Percentiles rank a stretch among this genome's conserved stretches.
These are phyloP conservation scores for Eucalyptus dawsonii DNA, from an alignment of 345 rosid genomes.

Conservation along the genomic window DNA sequence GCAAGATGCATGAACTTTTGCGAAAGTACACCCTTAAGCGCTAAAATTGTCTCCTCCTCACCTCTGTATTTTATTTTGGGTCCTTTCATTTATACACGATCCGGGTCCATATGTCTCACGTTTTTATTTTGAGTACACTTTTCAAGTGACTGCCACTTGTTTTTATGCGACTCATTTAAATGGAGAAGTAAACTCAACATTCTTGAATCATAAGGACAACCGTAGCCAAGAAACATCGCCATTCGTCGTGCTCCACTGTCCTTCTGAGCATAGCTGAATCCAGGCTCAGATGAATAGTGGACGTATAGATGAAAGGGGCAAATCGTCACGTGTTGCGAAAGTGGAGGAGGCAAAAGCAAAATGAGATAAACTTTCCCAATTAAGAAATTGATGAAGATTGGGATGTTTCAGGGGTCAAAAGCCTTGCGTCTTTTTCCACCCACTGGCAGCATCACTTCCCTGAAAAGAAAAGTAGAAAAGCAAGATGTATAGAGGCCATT, in stretches of 20 bases:
- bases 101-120: neutral
- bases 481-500: neutral
- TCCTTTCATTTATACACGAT: neutral
- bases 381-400: neutral
- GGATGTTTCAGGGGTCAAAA: neutral
- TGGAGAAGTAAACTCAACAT: neutral
- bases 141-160: neutral
- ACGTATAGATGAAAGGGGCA: neutral
- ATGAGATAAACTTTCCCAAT: neutral
- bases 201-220: neutral
- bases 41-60: neutral
- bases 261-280: neutral
- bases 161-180: neutral
- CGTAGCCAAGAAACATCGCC: neutral
- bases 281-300: neutral
- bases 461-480: neutral
- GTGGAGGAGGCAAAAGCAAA: neutral
- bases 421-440: neutral
- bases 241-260: neutral
- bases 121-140: neutral
- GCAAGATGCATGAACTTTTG: neutral
- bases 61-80: neutral
- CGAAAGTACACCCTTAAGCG: neutral
- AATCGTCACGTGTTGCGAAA: neutral
- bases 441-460: neutral